A percentile compares a stretch with the other conserved stretches of the same genome.
These are phyloP conservation scores for Colletotrichum higginsianum DNA, from an alignment of 2,329 filamentous ascomycete genomes.

Conservation along the genomic window DNA sequence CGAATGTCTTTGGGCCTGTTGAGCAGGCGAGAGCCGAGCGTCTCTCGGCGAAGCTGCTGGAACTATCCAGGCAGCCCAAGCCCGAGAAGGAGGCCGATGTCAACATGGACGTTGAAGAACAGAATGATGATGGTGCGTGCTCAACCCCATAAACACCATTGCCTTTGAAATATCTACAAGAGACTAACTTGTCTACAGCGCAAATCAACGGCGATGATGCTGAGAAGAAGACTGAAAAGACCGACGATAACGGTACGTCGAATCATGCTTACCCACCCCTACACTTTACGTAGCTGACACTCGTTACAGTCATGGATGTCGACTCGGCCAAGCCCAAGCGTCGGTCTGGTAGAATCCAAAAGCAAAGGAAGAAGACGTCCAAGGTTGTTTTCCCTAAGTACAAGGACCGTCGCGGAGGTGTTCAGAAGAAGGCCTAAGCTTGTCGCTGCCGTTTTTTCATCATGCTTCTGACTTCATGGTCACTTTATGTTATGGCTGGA, in stretches of 20 bases:
- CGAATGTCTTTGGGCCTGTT: constrained; percentile 86
- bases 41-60: constrained; percentile 87
- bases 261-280: constrained; percentile 9
- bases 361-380: constrained; percentile 69
- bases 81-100: constrained; percentile 68
- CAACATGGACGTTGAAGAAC: constrained; percentile 61
- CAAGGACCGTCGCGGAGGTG: constrained; percentile 61
- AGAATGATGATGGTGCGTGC: constrained; percentile 34
- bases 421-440: constrained; percentile 55
- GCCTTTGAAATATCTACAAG: constrained; percentile 1
- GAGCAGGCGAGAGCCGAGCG: constrained; percentile 85
- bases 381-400: constrained; percentile 74
- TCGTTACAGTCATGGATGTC: constrained; percentile 69
- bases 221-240: constrained; percentile 50
- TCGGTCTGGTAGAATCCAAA: constrained; percentile 65
- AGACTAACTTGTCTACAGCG: constrained; percentile 44
- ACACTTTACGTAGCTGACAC: constrained; percentile 46
- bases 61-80: constrained; percentile 83
- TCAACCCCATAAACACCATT: neutral
- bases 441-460: neutral
- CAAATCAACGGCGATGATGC: constrained; percentile 48
- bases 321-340: constrained; percentile 60
- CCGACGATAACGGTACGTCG: constrained; percentile 31
- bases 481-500: constrained; percentile 2
- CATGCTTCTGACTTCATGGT: neutral